A percentile compares a stretch with the other conserved stretches of the same genome.
Evolutionary conservation across 805 yeast species (phyloP).

Genomic region (Candida hispaniensis): DNA sequence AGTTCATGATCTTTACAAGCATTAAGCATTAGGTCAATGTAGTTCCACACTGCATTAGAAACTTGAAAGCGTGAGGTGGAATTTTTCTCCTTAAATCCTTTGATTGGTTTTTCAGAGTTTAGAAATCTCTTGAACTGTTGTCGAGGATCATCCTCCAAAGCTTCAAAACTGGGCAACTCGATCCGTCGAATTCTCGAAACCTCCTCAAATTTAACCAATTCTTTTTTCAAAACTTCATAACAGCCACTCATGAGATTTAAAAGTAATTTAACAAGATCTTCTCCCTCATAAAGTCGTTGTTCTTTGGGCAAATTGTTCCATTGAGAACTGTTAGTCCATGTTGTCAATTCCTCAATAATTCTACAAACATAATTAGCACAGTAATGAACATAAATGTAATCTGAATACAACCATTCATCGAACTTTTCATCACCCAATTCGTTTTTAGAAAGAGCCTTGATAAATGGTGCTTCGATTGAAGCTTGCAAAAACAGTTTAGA

Average conservation of each 20-base stretch:
- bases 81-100: no score
- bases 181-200: slow-evolving; percentile 4
- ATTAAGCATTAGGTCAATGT: slow-evolving; percentile 12
- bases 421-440: slow-evolving; percentile 9
- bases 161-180: slow-evolving; percentile 8
- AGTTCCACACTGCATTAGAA: slow-evolving; percentile 12
- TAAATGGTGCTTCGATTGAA: slow-evolving; percentile 9
- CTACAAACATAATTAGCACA: slow-evolving; percentile 4
- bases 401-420: slow-evolving; percentile 12
- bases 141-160: slow-evolving; percentile 6
- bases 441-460: slow-evolving; percentile 12
- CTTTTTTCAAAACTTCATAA: slow-evolving; percentile 7
- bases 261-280: slow-evolving; percentile 2
- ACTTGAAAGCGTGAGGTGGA: no score
- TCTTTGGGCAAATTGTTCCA: no score
- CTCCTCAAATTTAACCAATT: slow-evolving; percentile 14
- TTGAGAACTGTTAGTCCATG: no score
- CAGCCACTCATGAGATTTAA: background rate
- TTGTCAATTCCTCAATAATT: slow-evolving; percentile 5
- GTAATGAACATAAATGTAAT: slow-evolving; percentile 9
- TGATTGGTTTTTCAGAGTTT: slow-evolving; percentile 12
- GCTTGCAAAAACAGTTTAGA: no score
- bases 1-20: slow-evolving; percentile 1
- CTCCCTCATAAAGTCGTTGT: slow-evolving; percentile 8
- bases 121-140: slow-evolving; percentile 1